Evolutionary conservation across 495 filamentous ascomycete species (phyloP).

Genomic region (Aspergillus bridgeri): DNA sequence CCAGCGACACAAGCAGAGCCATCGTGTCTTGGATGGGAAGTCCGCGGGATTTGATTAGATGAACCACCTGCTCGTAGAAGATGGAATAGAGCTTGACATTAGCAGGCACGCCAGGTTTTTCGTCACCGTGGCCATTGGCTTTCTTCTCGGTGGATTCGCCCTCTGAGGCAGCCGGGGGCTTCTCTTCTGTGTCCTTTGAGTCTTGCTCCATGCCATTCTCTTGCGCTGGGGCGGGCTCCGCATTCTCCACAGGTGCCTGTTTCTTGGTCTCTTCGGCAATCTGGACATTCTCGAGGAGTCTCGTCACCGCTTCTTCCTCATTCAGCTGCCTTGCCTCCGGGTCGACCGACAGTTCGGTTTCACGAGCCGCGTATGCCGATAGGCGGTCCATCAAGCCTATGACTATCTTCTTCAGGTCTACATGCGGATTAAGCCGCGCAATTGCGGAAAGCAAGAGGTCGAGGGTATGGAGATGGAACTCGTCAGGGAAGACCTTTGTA

Average conservation of each 20-base stretch:
- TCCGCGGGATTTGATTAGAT: conserved; percentile 83
- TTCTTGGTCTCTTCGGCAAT: conserved; percentile 59
- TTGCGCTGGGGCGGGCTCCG: conserved; percentile 29
- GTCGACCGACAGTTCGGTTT: conserved; percentile 73
- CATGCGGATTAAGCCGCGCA: conserved; percentile 85
- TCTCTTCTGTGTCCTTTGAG: conserved; percentile 23
- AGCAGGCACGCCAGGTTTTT: conserved; percentile 66
- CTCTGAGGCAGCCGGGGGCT: conserved; percentile 15
- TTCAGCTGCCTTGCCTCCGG: conserved; percentile 68
- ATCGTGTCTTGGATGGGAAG: conserved; percentile 93
- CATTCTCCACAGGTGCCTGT: conserved; percentile 27
- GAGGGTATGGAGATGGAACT: conserved; percentile 94
- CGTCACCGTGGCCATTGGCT: conserved; percentile 17
- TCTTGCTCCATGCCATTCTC: conserved; percentile 49
- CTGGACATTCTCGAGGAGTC: conserved; percentile 71
- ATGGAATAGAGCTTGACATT: conserved; percentile 93
- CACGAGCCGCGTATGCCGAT: conserved; percentile 85
- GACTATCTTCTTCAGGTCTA: conserved; percentile 96
- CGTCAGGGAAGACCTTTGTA: conserved; percentile 98
- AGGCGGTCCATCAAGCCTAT: conserved; percentile 97
- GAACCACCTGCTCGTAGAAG: conserved; percentile 94
- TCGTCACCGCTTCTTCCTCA: conserved; percentile 79
- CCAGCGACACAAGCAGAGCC: conserved; percentile 83
- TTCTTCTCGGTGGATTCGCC: conserved; percentile 19
- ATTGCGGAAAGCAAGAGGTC: conserved; percentile 92